phyloP scores from a whole-genome alignment of 164 flowering plant genomes.

The Echeveria elegans region DNA sequence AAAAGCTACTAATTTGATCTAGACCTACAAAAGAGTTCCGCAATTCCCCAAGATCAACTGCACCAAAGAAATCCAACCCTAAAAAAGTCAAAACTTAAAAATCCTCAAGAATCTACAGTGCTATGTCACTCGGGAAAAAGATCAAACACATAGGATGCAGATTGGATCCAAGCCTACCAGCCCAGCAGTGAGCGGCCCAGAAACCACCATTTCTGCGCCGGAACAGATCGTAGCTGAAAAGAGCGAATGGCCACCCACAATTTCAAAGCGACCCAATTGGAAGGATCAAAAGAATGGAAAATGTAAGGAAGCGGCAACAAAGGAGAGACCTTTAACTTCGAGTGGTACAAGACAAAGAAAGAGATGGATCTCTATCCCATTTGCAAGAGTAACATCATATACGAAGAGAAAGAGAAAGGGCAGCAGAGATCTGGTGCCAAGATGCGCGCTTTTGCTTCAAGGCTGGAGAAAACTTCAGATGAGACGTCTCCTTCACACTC shows the following conservation, averaged over 20 bases:
- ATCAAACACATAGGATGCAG: background rate
- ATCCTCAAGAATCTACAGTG: background rate
- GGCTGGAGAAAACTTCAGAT: conserved; percentile 25
- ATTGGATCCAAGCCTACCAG: conserved; percentile 24
- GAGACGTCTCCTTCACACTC: conserved; percentile 26
- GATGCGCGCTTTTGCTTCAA: conserved; percentile 28
- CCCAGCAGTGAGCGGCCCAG: conserved; percentile 47
- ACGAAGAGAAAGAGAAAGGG: conserved; percentile 1
- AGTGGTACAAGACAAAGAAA: background rate
- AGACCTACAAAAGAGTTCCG: background rate
- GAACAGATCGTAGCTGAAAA: conserved; percentile 9
- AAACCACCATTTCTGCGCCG: conserved; percentile 26
- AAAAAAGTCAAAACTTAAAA: background rate
- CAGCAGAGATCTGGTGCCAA: background rate
- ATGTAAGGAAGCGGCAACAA: background rate
- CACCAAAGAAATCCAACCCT: background rate
- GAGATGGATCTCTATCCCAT: background rate
- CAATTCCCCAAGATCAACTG: background rate
- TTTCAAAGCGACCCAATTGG: background rate
- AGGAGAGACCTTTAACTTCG: background rate
- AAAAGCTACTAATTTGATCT: background rate
- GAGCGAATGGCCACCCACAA: background rate
- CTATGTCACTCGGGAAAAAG: background rate
- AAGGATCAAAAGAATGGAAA: conserved; percentile 11
- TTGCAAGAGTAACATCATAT: background rate